phyloP scores from a whole-genome alignment of 176 grass and related monocot genomes.

The Thinopyrum elongatum region DNA sequence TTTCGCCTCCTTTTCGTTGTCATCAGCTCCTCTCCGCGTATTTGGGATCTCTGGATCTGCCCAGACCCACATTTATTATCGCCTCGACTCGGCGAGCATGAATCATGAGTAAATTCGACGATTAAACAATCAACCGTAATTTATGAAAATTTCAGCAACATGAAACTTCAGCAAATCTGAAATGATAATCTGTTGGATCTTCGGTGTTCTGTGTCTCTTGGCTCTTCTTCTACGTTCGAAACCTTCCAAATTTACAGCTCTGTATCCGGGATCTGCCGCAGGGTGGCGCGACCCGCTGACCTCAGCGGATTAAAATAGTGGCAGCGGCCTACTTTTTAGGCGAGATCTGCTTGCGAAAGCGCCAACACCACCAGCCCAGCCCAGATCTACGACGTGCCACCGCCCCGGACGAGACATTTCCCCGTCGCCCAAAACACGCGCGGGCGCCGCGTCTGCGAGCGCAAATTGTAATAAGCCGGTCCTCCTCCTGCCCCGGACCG shows the following conservation, averaged over 20 bases:
- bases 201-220: too few relatives aligned
- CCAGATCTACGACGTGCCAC: constrained; percentile 4
- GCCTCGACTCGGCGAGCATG: too few relatives aligned
- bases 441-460: background rate
- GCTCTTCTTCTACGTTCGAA: too few relatives aligned
- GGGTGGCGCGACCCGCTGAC: background rate
- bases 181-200: too few relatives aligned
- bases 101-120: too few relatives aligned
- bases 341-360: constrained; percentile 24
- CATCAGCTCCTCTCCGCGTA: too few relatives aligned
- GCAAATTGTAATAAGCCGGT: background rate
- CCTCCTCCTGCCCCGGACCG: background rate
- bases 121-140: too few relatives aligned
- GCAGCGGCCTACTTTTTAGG: constrained; percentile 16
- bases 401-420: background rate
- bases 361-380: background rate
- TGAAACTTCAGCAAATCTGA: too few relatives aligned
- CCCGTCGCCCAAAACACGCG: background rate
- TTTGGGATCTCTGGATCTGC: too few relatives aligned
- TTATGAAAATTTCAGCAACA: too few relatives aligned
- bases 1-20: too few relatives aligned
- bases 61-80: too few relatives aligned
- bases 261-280: background rate
- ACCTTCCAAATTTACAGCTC: background rate
- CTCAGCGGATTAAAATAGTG: background rate